phyloP scores from a whole-genome alignment of 257 asterid genomes.

The Solanum sitiens region DNA sequence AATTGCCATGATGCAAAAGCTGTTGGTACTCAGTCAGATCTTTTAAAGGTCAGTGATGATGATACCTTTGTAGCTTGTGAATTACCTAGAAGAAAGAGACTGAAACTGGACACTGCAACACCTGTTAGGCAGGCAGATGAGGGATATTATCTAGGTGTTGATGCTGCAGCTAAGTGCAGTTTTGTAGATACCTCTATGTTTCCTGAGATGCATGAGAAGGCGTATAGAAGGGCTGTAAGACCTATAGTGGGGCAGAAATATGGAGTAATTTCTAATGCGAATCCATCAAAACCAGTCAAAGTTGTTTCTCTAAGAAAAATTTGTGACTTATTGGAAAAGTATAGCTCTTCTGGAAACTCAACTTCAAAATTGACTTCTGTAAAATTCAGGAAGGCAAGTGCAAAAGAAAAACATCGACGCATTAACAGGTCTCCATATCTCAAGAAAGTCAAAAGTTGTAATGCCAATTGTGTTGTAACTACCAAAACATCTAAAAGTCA shows the following conservation, averaged over 20 bases:
- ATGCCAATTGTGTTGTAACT: background rate
- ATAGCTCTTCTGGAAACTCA: conserved; percentile 1
- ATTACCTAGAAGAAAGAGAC: conserved; percentile 23
- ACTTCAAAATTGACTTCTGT: conserved; percentile 9
- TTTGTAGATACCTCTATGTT: conserved; percentile 12
- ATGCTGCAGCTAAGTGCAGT: conserved; percentile 12
- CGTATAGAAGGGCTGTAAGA: conserved; percentile 15
- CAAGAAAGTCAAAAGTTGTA: conserved; percentile 13
- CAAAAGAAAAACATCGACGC: background rate
- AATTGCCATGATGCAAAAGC: conserved; percentile 12
- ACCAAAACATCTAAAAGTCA: background rate
- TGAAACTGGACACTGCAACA: conserved; percentile 14
- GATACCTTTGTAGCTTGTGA: conserved; percentile 8
- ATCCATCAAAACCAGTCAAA: conserved; percentile 30
- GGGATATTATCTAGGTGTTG: conserved; percentile 9
- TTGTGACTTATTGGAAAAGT: conserved; percentile 13
- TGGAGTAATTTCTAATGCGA: conserved; percentile 50
- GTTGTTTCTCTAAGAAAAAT: conserved; percentile 30
- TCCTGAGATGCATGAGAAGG: conserved; percentile 7
- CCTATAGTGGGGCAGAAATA: conserved; percentile 45
- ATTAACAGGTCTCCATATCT: conserved; percentile 6
- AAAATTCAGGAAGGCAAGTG: conserved; percentile 16
- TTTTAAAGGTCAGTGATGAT: conserved; percentile 3
- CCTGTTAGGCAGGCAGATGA: conserved; percentile 10
- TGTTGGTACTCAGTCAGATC: conserved; percentile 10